These are phyloP conservation scores for Tolypocladium sp. DNA, from an alignment of 2,329 filamentous ascomycete species.

Conservation along the genomic window DNA sequence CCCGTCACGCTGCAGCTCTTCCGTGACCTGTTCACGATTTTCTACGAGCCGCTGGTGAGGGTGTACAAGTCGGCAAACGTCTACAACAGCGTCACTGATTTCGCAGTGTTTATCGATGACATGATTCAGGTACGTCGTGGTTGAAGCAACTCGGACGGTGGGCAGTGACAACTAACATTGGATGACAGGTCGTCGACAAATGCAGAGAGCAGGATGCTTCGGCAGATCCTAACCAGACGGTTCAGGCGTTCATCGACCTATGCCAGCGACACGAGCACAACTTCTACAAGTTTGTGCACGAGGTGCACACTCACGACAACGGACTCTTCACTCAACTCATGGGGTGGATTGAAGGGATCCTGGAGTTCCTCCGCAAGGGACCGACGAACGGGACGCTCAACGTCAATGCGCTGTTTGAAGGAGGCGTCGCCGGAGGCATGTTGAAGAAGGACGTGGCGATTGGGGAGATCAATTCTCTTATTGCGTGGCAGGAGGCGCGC, in stretches of 20 bases:
- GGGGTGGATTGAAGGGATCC: slow-evolving; percentile 92
- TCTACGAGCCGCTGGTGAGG: slow-evolving; percentile 92
- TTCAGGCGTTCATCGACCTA: slow-evolving; percentile 95
- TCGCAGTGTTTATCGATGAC: slow-evolving; percentile 86
- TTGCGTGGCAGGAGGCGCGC: slow-evolving; percentile 86
- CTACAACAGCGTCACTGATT: slow-evolving; percentile 94
- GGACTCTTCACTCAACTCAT: slow-evolving; percentile 93
- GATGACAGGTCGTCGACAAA: slow-evolving; percentile 49
- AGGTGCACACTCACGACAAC: slow-evolving; percentile 94
- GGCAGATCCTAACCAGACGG: slow-evolving; percentile 94
- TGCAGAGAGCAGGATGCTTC: slow-evolving; percentile 71
- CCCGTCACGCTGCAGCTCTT: slow-evolving; percentile 95
- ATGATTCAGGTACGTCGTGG: slow-evolving; percentile 60
- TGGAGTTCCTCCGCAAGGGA: slow-evolving; percentile 84
- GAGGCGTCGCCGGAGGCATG: slow-evolving; percentile 56
- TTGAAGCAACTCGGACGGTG: not conserved
- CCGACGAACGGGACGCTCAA: slow-evolving; percentile 80
- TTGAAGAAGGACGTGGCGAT: slow-evolving; percentile 67
- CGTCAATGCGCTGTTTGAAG: slow-evolving; percentile 87
- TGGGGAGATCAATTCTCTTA: slow-evolving; percentile 73
- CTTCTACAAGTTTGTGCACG: slow-evolving; percentile 98
- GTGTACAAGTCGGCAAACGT: slow-evolving; percentile 99
- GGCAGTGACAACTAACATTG: slow-evolving; percentile 5
- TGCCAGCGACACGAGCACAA: slow-evolving; percentile 92
- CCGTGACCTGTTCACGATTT: slow-evolving; percentile 93